Conservation (phyloP, 257 asterid species). For the Nicotiana sylvestris region DNA sequence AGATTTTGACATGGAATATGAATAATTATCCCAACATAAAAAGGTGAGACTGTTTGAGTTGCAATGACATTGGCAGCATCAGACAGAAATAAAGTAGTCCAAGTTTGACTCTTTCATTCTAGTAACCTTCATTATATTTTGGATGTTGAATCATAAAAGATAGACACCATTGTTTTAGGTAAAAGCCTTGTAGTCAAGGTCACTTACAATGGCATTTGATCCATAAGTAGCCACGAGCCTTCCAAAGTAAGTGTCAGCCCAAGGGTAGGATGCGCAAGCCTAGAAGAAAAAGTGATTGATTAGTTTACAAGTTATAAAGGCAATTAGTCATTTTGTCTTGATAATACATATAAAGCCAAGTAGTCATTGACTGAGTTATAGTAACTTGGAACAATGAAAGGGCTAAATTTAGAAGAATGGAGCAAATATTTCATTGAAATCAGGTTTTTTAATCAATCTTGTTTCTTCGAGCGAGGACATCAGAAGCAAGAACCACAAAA, state of each 20-base stretch:
- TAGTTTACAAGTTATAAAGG: neutral
- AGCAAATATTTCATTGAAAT: neutral
- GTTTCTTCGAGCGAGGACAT: neutral
- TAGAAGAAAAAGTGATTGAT: conserved; percentile 24
- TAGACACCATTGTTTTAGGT: neutral
- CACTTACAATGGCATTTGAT: conserved; percentile 50
- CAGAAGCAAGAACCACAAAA: neutral
- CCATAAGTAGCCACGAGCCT: conserved; percentile 44
- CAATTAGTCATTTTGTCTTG: too few relatives aligned
- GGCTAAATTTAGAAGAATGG: neutral
- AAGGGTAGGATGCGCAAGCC: conserved; percentile 47
- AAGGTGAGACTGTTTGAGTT: conserved; percentile 1
- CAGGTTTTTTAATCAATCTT: neutral
- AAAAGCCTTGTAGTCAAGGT: neutral
- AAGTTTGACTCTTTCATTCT: neutral
- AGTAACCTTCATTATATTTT: neutral
- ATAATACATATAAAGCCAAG: too few relatives aligned
- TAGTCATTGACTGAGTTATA: too few relatives aligned
- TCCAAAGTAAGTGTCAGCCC: conserved; percentile 46
- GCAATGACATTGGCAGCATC: neutral
- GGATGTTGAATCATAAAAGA: neutral
- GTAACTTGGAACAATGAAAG: neutral
- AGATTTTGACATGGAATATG: conserved; percentile 1
- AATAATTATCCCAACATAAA: neutral
- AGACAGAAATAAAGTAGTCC: neutral